These are phyloP conservation scores for Megacollybia marginata DNA, from an alignment of 768 basidiomycete species.

Conservation along the genomic window DNA sequence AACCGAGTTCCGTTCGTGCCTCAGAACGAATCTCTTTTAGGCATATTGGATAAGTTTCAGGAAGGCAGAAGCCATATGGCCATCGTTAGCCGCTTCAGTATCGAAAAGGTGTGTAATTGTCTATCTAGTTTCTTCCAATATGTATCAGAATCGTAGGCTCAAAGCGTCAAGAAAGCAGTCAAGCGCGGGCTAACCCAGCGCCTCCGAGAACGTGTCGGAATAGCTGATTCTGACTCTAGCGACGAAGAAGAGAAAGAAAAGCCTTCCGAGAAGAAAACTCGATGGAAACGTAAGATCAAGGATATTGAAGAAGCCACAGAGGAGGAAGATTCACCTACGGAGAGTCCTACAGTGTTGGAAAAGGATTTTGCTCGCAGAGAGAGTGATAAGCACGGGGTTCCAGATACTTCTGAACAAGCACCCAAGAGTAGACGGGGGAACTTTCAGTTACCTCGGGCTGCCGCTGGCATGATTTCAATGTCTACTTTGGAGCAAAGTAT, in stretches of 20 bases:
- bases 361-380: slow-evolving; percentile 8
- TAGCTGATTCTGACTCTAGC: slow-evolving; percentile 55
- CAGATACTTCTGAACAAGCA: slow-evolving; percentile 2
- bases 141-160: slow-evolving; percentile 29
- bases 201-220: slow-evolving; percentile 65
- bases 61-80: slow-evolving; percentile 91
- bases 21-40: slow-evolving; percentile 75
- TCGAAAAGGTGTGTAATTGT: slow-evolving; percentile 37
- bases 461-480: slow-evolving; percentile 36
- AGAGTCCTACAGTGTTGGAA: slow-evolving; percentile 14
- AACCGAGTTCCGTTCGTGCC: slow-evolving; percentile 86
- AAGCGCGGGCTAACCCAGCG: slow-evolving; percentile 77
- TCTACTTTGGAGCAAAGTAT: slow-evolving; percentile 69
- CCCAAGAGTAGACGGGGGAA: slow-evolving; percentile 24
- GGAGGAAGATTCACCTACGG: slow-evolving; percentile 23
- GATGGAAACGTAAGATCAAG: slow-evolving; percentile 16
- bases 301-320: slow-evolving; percentile 23
- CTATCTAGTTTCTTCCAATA: not conserved
- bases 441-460: slow-evolving; percentile 33
- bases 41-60: slow-evolving; percentile 84
- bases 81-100: slow-evolving; percentile 73
- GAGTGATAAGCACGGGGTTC: slow-evolving; percentile 1
- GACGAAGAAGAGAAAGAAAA: slow-evolving; percentile 26
- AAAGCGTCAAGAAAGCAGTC: slow-evolving; percentile 78
- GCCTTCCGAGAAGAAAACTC: slow-evolving; percentile 20